Evolutionary conservation across 306 rosid genomes (phyloP), one percentile per base, ranked within the genome.

Genomic region (Pyrus bretschneideri): DNA sequence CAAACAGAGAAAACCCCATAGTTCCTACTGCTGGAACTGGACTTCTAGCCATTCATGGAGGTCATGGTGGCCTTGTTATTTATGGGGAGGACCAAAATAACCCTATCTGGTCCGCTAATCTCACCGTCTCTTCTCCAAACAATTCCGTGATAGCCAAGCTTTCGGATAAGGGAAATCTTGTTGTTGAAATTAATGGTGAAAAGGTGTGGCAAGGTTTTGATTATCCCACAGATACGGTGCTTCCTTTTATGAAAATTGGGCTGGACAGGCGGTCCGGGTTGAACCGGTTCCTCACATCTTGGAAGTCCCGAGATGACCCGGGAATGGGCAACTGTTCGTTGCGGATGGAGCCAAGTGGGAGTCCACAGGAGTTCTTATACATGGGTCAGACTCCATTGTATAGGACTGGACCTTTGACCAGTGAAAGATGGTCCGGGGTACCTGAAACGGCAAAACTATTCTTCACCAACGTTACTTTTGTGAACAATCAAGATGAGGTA

Each of bases 201-300:
- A 21, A 30, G 31, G 19, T 72, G 11, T 88, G 95, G 95, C 83
- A 88, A 81, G 76, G 92, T 73, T 90, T 90, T 73, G 87, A 90
- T 73, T 62, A 79, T 67, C 95, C 84, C 0, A 2, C 84, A 0
- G 68, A 90, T 44, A 86, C 87, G 1, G 0, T 74, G 23, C 90
- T 90, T 45, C 90, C 92, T 1, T 76, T 49, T 11, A 83, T 75
- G 83, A 83, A 75, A 72, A 21, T 83, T 10, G 83, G 79, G 35
- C 35, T 79, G 69, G 31, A 79, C 78, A 78, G 79, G 23, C 2
- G 6, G 11, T 55, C 81, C n/a, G 25, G 78, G 38, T 33, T 33
- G 38, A 33, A 33, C 45, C 35, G 76, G 57, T 46, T 58, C 58
- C 57, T 83, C 9, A 79, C 73, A 14, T 83, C 83, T 25, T 79